Base-by-base conservation (phyloP, 1,284 basidiomycete species). In the Pterula multifida region DNA sequence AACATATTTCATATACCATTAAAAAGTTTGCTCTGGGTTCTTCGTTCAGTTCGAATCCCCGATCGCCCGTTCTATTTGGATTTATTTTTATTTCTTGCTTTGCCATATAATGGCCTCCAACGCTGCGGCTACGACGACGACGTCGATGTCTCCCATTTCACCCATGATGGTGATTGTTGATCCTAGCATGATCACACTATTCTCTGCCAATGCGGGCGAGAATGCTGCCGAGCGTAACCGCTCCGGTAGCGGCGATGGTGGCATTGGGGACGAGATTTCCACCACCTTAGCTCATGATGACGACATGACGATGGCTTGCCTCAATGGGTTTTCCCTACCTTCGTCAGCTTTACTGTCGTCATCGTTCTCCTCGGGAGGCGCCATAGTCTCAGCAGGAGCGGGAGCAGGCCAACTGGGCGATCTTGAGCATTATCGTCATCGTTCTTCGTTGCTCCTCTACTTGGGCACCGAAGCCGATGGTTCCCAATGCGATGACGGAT, bases 351-450 rank as follows among this genome's bases (percentile, higher is more conserved):
- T 15, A 32, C 15, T 42, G 17, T 42, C 39, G 39, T 17, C 39
- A 17, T 17, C n/a, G 9, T 11, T 4, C 17, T 42, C 39, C 39
- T 4, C 19, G n/a, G n/a, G n/a, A 42, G 39, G 39, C 6, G 17
- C 4, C 39, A n/a, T 42, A n/a, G 17, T 9, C 17, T 6, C 13
- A 17, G 39, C 9, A 42, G 39, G 4, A 17, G 9, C 9, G 21
- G 39, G 39, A 42, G 39, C 39, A 42, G 39, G 39, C 39, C 39
- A n/a, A 17, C 13, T 19, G 9, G 6, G n/a, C 39, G 39, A 42
- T 42, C 39, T 42, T 19, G 39, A 42, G 39, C 39, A 42, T 42
- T 42, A 42, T 42, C 21, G 39, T 42, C 39, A 42, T 42, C 39
- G 21, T 42, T 22, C 17, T 9, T 42, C 39, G 39, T 42, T 42